These are phyloP conservation scores for Carallia brachiata DNA, from an alignment of 345 rosid species.

Conservation along the genomic window DNA sequence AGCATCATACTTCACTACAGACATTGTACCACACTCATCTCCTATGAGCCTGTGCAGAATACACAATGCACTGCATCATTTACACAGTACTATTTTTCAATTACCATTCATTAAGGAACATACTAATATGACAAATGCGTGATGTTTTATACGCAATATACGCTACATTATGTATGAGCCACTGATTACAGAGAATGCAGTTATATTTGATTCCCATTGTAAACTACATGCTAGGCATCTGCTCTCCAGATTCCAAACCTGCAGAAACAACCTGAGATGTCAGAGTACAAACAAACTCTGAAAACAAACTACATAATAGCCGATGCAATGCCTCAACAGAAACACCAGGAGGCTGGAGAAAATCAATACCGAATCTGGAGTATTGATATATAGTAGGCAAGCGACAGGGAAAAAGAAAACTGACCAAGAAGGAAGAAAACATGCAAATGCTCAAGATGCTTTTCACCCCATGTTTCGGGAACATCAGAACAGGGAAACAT, in stretches of 20 bases:
- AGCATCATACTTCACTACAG: slow-evolving; percentile 55
- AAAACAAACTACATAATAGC: not conserved
- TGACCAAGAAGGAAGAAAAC: too few species aligned
- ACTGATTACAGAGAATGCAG: slow-evolving; percentile 68
- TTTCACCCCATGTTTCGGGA: too few species aligned
- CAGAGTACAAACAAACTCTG: not conserved
- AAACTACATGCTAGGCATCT: slow-evolving; percentile 50
- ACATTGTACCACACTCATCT: slow-evolving; percentile 75
- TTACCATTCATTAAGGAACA: slow-evolving; percentile 8
- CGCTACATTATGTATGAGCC: slow-evolving; percentile 75
- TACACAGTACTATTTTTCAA: slow-evolving; percentile 12
- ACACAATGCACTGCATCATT: slow-evolving; percentile 16
- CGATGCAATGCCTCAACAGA: not conserved
- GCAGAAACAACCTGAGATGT: slow-evolving; percentile 20
- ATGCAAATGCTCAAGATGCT: too few species aligned
- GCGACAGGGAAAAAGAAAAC: too few species aligned
- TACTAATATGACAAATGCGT: slow-evolving; percentile 3
- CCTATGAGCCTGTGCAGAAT: slow-evolving; percentile 60
- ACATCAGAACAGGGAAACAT: too few species aligned
- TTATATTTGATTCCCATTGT: slow-evolving; percentile 76
- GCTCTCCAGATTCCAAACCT: slow-evolving; percentile 85
- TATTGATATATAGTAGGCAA: too few species aligned
- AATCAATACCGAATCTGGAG: too few species aligned
- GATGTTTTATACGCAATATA: slow-evolving; percentile 8
- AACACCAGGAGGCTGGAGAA: not conserved